Evolutionary conservation across 768 basidiomycete species (phyloP).

Genomic region (Ramaria sp.): DNA sequence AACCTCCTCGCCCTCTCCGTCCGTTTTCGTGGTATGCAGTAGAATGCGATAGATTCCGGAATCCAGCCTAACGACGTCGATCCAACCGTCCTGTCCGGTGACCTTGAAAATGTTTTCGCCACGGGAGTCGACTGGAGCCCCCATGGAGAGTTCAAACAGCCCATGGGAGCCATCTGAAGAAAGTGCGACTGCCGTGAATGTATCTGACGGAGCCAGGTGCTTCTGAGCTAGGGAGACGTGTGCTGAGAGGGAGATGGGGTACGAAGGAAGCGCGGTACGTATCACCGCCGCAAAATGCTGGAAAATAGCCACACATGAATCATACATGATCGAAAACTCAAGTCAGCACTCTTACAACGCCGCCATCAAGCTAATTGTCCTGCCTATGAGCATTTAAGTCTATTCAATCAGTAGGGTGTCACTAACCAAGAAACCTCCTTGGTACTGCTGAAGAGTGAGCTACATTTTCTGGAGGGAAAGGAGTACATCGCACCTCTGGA

Average conservation of each 20-base stretch:
- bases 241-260: conserved; percentile 42
- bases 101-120: conserved; percentile 31
- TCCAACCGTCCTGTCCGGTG: conserved; percentile 53
- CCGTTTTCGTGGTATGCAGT: conserved; percentile 24
- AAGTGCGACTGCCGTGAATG: conserved; percentile 47
- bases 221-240: conserved; percentile 59
- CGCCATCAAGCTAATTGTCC: conserved; percentile 53
- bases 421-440: conserved; percentile 74
- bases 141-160: conserved; percentile 52
- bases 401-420: conserved; percentile 15
- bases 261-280: conserved; percentile 43
- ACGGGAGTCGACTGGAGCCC: conserved; percentile 35
- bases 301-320: not conserved
- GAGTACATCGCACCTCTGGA: conserved; percentile 49
- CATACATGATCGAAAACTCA: not conserved
- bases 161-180: conserved; percentile 43
- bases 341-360: conserved; percentile 39
- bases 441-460: conserved; percentile 36
- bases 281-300: conserved; percentile 61
- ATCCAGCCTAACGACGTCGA: conserved; percentile 33
- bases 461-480: conserved; percentile 2
- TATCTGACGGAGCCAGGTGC: conserved; percentile 71
- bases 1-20: conserved; percentile 27
- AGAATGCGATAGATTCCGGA: conserved; percentile 25
- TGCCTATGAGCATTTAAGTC: not conserved